Percentiles rank a stretch among this genome's conserved stretches.
These are phyloP conservation scores for Lipomyces mesembrius DNA, from an alignment of 805 yeast species.

Conservation along the genomic window DNA sequence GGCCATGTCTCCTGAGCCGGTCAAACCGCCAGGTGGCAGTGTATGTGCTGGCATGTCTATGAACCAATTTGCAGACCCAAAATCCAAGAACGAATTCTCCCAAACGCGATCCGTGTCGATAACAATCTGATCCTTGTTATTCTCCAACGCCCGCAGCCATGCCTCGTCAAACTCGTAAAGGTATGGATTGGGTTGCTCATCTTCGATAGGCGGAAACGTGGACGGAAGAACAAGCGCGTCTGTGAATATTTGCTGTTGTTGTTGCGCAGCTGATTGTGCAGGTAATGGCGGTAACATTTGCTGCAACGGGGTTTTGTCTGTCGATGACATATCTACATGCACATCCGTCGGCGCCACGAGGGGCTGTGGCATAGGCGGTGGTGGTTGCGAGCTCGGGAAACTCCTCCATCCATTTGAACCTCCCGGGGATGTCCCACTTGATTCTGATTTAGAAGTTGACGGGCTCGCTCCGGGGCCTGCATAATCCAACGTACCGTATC, in stretches of 20 bases:
- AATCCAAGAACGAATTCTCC: slow-evolving; percentile 35
- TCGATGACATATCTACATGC: neutral
- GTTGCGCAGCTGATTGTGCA: neutral
- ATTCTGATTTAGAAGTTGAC: slow-evolving; percentile 21
- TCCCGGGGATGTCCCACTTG: slow-evolving; percentile 25
- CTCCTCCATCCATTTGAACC: slow-evolving; percentile 21
- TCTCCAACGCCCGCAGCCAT: slow-evolving; percentile 37
- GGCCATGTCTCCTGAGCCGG: neutral
- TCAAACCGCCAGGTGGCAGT: slow-evolving; percentile 3
- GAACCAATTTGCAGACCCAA: slow-evolving; percentile 33
- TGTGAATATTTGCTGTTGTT: slow-evolving; percentile 3
- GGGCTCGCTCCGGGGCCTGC: slow-evolving; percentile 34
- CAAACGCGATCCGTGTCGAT: slow-evolving; percentile 37
- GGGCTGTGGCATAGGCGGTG: neutral
- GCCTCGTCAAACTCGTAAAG: slow-evolving; percentile 36
- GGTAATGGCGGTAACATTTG: slow-evolving; percentile 10
- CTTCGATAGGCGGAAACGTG: slow-evolving; percentile 33
- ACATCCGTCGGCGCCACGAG: neutral
- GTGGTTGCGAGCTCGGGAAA: slow-evolving; percentile 10
- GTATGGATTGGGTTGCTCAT: slow-evolving; percentile 36
- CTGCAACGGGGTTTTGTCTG: neutral
- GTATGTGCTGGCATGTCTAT: slow-evolving; percentile 26
- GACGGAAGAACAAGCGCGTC: slow-evolving; percentile 32
- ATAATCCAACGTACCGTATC: slow-evolving; percentile 36
- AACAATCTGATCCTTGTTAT: slow-evolving; percentile 34